phyloP scores from a whole-genome alignment of 768 basidiomycete genomes.

The Russula virescens region DNA sequence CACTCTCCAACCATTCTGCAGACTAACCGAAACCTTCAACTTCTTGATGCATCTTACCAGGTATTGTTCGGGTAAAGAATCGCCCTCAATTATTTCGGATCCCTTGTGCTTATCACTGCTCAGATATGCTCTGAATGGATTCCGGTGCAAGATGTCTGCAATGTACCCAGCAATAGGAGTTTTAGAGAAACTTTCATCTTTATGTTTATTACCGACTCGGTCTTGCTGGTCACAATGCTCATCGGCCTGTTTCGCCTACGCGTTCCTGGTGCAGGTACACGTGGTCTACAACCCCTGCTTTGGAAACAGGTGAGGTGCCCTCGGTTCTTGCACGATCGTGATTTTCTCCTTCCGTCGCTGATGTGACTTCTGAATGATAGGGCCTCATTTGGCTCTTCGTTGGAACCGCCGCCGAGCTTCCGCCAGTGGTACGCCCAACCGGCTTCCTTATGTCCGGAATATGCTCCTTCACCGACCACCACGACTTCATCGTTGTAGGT shows the following conservation, averaged over 20 bases:
- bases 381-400: not conserved
- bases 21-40: no score
- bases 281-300: no score
- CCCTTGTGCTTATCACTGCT: not conserved
- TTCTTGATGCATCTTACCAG: no score
- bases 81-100: no score
- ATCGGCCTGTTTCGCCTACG: not conserved
- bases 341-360: not conserved
- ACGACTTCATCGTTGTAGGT: not conserved
- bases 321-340: no score
- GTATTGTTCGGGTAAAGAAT: no score
- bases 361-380: no score
- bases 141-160: not conserved
- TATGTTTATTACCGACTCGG: not conserved
- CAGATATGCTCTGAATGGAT: not conserved
- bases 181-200: not conserved
- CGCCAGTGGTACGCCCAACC: not conserved
- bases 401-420: not conserved
- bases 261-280: no score
- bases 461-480: no score
- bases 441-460: not conserved
- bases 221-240: not conserved
- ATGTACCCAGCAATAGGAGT: not conserved
- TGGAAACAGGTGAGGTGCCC: no score
- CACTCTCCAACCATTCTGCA: no score